Evolutionary conservation across 805 yeast species (phyloP), one percentile per base, ranked within the genome.

Genomic region (Yarrowia deformans): DNA sequence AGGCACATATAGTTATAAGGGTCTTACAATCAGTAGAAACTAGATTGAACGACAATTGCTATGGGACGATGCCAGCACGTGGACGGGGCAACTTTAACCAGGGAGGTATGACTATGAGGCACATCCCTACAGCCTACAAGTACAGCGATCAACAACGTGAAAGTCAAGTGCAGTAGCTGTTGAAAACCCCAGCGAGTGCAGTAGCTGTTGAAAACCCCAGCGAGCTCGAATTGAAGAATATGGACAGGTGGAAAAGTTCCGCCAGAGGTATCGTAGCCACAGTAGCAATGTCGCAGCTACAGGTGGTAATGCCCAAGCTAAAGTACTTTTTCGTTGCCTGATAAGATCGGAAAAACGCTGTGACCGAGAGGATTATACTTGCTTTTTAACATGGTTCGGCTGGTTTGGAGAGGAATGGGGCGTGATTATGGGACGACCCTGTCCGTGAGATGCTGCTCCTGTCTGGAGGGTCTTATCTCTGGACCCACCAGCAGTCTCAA

Each of bases 301-400:
- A n/a, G 29, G 29, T 23, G 29, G 29, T 4, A 4, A 23, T 4
- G 29, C 34, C 34, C 39, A 49, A 49, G 56, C 14, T 54, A 54
- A 39, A 12, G 39, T 54, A 8, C 45, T 54, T 54, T 54, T 54
- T 54, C 35, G 34, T 54, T 54, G 60, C 60, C 43, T 54, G 60
- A 54, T 54, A 39, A 54, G 60, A 37, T 39, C 45, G 45, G 14
- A 14, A 29, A 37, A 37, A 19, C 60, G 34, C 45, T 37, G 23
- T 39, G 45, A 13, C 18, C 35, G 45, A 39, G 19, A 54, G 18
- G 14, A 37, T 54, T 54, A 39, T 35, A 54, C 60, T 54, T 39
- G 43, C 45, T 35, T 54, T 54, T 40, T 37, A 9, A 35, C 42
- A 12, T 37, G 43, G 34, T 4, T 54, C 34, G 60, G n/a, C 18